Conservation (phyloP, 2,329 filamentous ascomycete species). For the Penicillium sp. region DNA sequence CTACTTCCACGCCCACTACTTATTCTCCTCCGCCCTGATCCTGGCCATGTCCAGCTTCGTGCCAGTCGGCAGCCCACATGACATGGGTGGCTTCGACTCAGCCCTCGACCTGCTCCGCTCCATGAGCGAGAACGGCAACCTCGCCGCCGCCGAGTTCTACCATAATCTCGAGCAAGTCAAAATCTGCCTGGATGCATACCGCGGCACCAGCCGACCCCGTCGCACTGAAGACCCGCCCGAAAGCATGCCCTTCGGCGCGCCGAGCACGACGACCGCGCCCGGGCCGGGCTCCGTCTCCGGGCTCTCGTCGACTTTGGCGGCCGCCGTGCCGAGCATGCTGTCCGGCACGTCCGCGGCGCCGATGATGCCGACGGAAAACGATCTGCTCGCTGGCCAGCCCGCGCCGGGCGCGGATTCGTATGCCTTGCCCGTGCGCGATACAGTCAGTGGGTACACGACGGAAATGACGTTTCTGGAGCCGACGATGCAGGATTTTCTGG, state of each 20-base stretch:
- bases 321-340: background rate
- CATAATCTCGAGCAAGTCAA: constrained; percentile 36
- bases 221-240: too few species aligned
- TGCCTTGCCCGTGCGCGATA: constrained; percentile 23
- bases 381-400: constrained; percentile 9
- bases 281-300: too few species aligned
- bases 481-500: constrained; percentile 41
- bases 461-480: constrained; percentile 41
- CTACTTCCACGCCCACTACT: constrained; percentile 42
- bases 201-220: constrained; percentile 7
- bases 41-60: constrained; percentile 39
- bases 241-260: too few species aligned
- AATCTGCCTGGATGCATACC: constrained; percentile 27
- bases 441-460: constrained; percentile 33
- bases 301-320: too few species aligned
- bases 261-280: too few species aligned
- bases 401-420: constrained; percentile 7
- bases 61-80: constrained; percentile 31
- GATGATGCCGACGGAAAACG: constrained; percentile 5
- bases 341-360: background rate
- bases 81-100: constrained; percentile 33
- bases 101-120: constrained; percentile 32
- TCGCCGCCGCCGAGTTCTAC: constrained; percentile 36
- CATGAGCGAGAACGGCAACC: constrained; percentile 38
- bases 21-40: constrained; percentile 40